Conservation (phyloP, 345 rosid species). For the Camelina neglecta region DNA sequence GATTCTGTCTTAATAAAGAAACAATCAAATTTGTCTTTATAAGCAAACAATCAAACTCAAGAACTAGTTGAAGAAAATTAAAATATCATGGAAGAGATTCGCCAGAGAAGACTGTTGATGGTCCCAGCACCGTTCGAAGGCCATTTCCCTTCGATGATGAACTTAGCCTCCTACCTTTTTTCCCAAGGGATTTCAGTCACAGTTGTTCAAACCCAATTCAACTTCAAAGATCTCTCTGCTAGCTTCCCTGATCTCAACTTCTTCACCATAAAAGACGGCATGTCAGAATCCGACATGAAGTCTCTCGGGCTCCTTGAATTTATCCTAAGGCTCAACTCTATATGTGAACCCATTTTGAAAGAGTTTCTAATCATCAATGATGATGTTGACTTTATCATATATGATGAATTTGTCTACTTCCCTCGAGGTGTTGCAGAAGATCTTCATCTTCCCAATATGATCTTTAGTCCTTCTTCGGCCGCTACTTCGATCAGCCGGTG, state of each 20-base stretch:
- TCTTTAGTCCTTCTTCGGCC: constrained; percentile 45
- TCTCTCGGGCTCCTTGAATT: constrained; percentile 32
- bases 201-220: constrained; percentile 48
- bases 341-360: constrained; percentile 46
- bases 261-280: constrained; percentile 47
- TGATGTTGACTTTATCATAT: constrained; percentile 51
- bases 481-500: constrained; percentile 40
- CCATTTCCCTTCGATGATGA: constrained; percentile 71
- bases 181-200: constrained; percentile 63
- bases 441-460: constrained; percentile 51
- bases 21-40: not conserved
- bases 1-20: constrained; percentile 3
- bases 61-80: not conserved
- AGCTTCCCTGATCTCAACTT: constrained; percentile 50
- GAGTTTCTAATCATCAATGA: constrained; percentile 33
- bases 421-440: constrained; percentile 47
- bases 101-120: constrained; percentile 44
- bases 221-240: constrained; percentile 45
- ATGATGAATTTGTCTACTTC: constrained; percentile 56
- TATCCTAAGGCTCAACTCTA: constrained; percentile 42
- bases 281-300: constrained; percentile 27
- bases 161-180: constrained; percentile 56
- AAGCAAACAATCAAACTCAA: not conserved
- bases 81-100: constrained; percentile 9
- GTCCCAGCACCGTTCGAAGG: constrained; percentile 65